Evolutionary conservation across 1,139 yeast genomes (phyloP), one percentile per base, ranked within the genome.

Genomic region (Nematodospora anomalae): DNA sequence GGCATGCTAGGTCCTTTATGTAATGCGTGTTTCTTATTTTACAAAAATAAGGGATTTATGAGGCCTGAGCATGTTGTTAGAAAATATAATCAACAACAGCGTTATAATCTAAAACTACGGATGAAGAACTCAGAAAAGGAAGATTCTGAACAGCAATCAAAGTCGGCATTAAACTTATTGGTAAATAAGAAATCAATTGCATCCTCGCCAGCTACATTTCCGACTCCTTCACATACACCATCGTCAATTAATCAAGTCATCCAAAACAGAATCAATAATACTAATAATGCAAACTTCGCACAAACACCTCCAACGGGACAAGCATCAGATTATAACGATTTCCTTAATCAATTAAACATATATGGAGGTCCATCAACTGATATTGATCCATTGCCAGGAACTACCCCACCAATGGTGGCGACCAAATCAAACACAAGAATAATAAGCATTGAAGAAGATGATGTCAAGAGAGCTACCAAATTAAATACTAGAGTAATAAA

Each of bases 331-430:
- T 63, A 63, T 43, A 66, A 68, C 43, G 79, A 73, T 30, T 64
- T 74, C 50, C 62, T 72, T 54, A 67, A 67, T 44, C 79, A 74
- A 48, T 51, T 74, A 37, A 74, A 72, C 41, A 58, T 62, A 27
- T 71, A 65, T 41, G 76, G 77, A 16, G 79, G 78, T 0, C 80
- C 80, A 6, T 57, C 74, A 43, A 75, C 80, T 3, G 80, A 75
- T 46, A 73, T 75, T 25, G 80, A 75, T 51, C 75, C 75, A 3
- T 54, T 70, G 33, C 74, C 74, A 3, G 64, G 63, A 5, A 56
- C 58, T 3, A 69, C 76, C 0, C 76, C 76, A 4, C 76, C 77
- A 11, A 67, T 68, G 73, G 58, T 71, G 55, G 77, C 77, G 3
- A 68, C 75, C 5, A 71, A 71, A 46, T 59, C 66, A 15, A 71